These are phyloP conservation scores for Cytospora mali DNA, from an alignment of 2,329 filamentous ascomycete species.

Conservation along the genomic window DNA sequence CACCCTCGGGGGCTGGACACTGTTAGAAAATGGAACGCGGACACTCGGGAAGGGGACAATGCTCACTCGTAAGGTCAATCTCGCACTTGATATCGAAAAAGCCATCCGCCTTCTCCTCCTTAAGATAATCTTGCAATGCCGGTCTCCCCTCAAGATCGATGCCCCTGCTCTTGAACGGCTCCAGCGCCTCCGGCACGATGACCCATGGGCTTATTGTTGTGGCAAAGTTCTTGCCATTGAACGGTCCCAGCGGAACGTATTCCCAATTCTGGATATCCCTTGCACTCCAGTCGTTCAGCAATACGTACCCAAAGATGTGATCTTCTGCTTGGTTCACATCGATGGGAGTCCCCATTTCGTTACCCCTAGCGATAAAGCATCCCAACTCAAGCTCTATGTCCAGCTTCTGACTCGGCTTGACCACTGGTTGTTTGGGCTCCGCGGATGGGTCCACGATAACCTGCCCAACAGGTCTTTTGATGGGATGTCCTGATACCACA, in stretches of 20 bases:
- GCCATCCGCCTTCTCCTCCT: constrained; percentile 59
- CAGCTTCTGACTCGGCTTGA: constrained; percentile 65
- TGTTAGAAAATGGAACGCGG: neutral
- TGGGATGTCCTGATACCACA: constrained; percentile 72
- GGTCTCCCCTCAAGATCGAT: constrained; percentile 37
- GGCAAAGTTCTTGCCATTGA: constrained; percentile 83
- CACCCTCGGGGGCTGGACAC: constrained; percentile 42
- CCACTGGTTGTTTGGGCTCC: constrained; percentile 63
- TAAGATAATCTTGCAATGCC: constrained; percentile 50
- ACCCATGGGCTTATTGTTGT: constrained; percentile 80
- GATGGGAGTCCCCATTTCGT: constrained; percentile 66
- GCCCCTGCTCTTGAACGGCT: constrained; percentile 48
- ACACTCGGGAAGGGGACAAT: neutral
- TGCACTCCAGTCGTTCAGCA: constrained; percentile 88
- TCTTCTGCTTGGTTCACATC: constrained; percentile 63
- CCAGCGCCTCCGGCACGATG: constrained; percentile 74
- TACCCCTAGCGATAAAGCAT: constrained; percentile 69
- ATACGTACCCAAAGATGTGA: constrained; percentile 75
- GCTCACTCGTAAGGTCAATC: constrained; percentile 63
- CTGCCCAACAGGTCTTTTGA: constrained; percentile 76
- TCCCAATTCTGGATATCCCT: constrained; percentile 84
- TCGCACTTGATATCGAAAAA: constrained; percentile 72
- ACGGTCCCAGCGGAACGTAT: constrained; percentile 79
- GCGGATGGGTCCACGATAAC: constrained; percentile 66
- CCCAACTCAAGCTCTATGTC: constrained; percentile 83